Evolutionary conservation across 2,329 filamentous ascomycete species (phyloP).

Genomic region (Aspergillus sp.): DNA sequence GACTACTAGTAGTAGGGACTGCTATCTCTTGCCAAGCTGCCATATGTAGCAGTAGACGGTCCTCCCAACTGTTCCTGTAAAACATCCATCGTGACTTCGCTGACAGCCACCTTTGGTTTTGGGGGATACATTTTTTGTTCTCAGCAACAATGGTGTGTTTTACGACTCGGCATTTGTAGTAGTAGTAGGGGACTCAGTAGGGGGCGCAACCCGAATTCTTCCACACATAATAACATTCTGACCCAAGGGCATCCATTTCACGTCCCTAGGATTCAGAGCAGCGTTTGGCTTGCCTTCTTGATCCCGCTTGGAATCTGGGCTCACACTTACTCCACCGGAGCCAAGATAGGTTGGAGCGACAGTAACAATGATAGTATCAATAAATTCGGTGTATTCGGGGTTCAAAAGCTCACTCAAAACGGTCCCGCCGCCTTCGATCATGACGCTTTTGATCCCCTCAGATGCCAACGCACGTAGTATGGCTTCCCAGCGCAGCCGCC

Average conservation of each 20-base stretch:
- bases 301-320: slow-evolving; percentile 61
- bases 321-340: slow-evolving; percentile 75
- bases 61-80: neutral
- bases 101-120: neutral
- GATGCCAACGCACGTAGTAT: slow-evolving; percentile 61
- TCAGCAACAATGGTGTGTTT: neutral
- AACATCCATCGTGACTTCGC: neutral
- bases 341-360: slow-evolving; percentile 92
- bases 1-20: too few relatives aligned
- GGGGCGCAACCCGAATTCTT: slow-evolving; percentile 43
- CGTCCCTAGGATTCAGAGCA: slow-evolving; percentile 65
- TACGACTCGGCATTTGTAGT: slow-evolving; percentile 3
- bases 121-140: neutral
- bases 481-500: slow-evolving; percentile 63
- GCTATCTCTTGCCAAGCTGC: too few relatives aligned
- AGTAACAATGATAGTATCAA: slow-evolving; percentile 81
- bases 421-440: slow-evolving; percentile 85
- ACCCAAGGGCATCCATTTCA: slow-evolving; percentile 75
- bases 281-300: slow-evolving; percentile 56
- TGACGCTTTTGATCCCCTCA: slow-evolving; percentile 72
- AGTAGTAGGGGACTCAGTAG: slow-evolving; percentile 3
- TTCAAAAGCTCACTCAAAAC: slow-evolving; percentile 82
- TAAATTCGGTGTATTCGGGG: slow-evolving; percentile 59
- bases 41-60: too few relatives aligned
- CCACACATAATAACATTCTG: slow-evolving; percentile 84